A percentile compares a stretch with the other conserved stretches of the same genome.
These are phyloP conservation scores for Penicillium herquei DNA, from an alignment of 495 filamentous ascomycete genomes.

Conservation along the genomic window DNA sequence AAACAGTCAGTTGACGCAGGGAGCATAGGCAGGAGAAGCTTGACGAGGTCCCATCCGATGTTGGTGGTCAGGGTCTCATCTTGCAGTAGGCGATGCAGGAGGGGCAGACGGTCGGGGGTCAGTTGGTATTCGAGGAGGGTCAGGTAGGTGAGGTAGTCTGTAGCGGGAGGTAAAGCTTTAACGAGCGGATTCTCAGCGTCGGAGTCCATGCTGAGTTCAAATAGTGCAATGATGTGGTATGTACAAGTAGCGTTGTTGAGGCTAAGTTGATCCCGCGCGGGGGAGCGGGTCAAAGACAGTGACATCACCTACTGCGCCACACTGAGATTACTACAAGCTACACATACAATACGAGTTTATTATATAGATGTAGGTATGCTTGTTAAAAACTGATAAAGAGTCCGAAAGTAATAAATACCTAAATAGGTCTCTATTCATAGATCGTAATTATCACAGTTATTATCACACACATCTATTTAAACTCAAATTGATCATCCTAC, in stretches of 20 bases:
- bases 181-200: slow-evolving; percentile 40
- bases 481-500: too few relatives aligned
- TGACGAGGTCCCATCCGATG: slow-evolving; percentile 95
- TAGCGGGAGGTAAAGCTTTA: slow-evolving; percentile 62
- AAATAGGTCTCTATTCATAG: too few relatives aligned
- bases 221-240: not conserved
- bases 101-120: slow-evolving; percentile 69
- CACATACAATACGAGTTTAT: too few relatives aligned
- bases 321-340: too few relatives aligned
- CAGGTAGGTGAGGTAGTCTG: slow-evolving; percentile 84
- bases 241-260: slow-evolving; percentile 4
- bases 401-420: too few relatives aligned
- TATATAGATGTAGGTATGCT: too few relatives aligned
- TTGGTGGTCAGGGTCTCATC: slow-evolving; percentile 80
- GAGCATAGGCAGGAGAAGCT: slow-evolving; percentile 74
- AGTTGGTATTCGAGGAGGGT: slow-evolving; percentile 86
- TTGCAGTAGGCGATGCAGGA: slow-evolving; percentile 75
- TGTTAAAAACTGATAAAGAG: too few relatives aligned
- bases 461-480: too few relatives aligned
- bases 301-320: slow-evolving; percentile 5
- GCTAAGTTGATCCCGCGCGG: not conserved
- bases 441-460: too few relatives aligned
- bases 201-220: slow-evolving; percentile 12
- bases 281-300: slow-evolving; percentile 8
- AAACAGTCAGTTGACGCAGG: slow-evolving; percentile 72